phyloP scores from a whole-genome alignment of 2,329 filamentous ascomycete species.

The Exophiala mesophila region DNA sequence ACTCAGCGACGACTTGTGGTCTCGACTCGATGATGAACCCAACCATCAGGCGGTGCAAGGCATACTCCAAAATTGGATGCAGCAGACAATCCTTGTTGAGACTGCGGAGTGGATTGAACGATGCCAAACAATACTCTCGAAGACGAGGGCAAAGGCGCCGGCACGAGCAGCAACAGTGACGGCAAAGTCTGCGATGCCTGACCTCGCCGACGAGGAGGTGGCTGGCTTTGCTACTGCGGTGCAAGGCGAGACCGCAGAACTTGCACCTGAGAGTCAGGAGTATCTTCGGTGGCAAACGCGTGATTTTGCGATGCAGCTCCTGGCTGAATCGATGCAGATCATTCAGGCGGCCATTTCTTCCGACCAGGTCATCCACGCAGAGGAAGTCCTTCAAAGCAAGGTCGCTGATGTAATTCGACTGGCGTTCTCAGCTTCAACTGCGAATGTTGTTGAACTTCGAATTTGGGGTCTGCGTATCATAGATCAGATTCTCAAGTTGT shows the following conservation, averaged over 20 bases:
- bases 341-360: conserved; percentile 73
- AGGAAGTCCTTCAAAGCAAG: conserved; percentile 71
- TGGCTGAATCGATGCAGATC: conserved; percentile 75
- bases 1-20: conserved; percentile 88
- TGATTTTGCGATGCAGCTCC: conserved; percentile 85
- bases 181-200: conserved; percentile 52
- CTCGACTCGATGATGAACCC: conserved; percentile 73
- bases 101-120: conserved; percentile 82
- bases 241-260: conserved; percentile 51
- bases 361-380: conserved; percentile 72
- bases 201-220: conserved; percentile 92
- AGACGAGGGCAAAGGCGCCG: conserved; percentile 64
- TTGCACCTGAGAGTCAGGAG: conserved; percentile 64
- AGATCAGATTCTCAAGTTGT: conserved; percentile 84
- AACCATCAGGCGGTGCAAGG: conserved; percentile 75
- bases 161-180: conserved; percentile 32
- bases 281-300: conserved; percentile 91
- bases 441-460: conserved; percentile 80
- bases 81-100: conserved; percentile 76
- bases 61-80: conserved; percentile 88
- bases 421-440: conserved; percentile 95
- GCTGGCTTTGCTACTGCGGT: conserved; percentile 84
- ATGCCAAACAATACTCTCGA: conserved; percentile 82
- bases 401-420: conserved; percentile 93
- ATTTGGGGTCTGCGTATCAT: conserved; percentile 92